Evolutionary conservation across 306 rosid genomes (phyloP), one percentile per base, ranked within the genome.

Genomic region (Medicago arabica): DNA sequence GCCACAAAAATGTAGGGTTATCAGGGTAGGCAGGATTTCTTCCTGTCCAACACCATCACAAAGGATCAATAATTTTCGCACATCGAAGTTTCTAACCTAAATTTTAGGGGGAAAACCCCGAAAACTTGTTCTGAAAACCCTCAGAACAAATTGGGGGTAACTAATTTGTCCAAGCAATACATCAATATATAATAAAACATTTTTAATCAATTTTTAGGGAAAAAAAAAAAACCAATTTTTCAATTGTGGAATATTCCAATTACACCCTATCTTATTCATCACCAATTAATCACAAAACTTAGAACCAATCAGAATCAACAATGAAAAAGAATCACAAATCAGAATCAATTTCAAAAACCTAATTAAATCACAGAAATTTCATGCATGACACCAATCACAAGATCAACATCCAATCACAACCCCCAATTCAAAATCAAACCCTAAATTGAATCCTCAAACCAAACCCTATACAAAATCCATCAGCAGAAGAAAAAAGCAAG

Each of bases 371-470:
- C 13, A 79, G 60, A 46, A 49, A 69, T 41, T 15, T 7, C 21
- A 50, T 13, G 17, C 8, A 55, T 31, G 36, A 5, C 21, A 55
- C 41, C 59, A 9, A 80, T 66, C 43, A 64, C 81, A 40, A 61
- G 79, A 86, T 85, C 84, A 80, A 65, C 49, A 79, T 67, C 74
- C 63, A 82, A 77, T 68, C 60, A 66, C 3, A 59, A 67, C n/a
- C n/a, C 43, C 16, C 75, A 73, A 85, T 65, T 65, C 23, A 69
- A 66, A 66, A 69, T 18, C 55, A 81, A 71, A 78, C 76, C 85
- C 81, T 61, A 78, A 53, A 77, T 71, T 76, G 47, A 85, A 77
- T 78, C 83, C 83, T 78, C 59, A 79, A 77, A 66, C 73, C 75
- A 51, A 77, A 23, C 67, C 80, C 72, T n/a, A 47, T 34, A 38